Evolutionary conservation across 2,329 filamentous ascomycete species (phyloP).

Genomic region (Venturia asperata): DNA sequence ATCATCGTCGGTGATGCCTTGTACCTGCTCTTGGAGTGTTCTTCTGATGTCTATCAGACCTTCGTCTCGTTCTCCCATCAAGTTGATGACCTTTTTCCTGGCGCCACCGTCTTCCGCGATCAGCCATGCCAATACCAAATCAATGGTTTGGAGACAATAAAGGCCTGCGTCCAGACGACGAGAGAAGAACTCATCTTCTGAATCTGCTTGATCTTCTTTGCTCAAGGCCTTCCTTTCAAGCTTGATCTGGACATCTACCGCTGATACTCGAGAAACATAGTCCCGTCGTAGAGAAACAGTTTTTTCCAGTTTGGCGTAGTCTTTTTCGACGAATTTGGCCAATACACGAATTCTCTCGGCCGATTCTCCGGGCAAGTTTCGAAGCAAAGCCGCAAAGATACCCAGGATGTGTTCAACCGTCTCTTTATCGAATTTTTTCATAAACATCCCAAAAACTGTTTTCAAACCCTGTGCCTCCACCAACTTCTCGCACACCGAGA

Average conservation of each 20-base stretch:
- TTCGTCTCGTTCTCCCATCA: slow-evolving; percentile 64
- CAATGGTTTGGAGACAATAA: slow-evolving; percentile 74
- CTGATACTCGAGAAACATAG: slow-evolving; percentile 56
- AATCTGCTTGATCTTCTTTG: slow-evolving; percentile 53
- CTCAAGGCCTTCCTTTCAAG: slow-evolving; percentile 49
- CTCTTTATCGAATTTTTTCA: slow-evolving; percentile 65
- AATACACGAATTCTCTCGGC: slow-evolving; percentile 72
- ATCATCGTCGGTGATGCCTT: slow-evolving; percentile 49
- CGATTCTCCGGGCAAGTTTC: slow-evolving; percentile 69
- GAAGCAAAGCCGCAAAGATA: slow-evolving; percentile 76
- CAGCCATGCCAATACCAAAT: slow-evolving; percentile 83
- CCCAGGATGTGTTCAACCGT: slow-evolving; percentile 74
- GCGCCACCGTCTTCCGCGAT: slow-evolving; percentile 81
- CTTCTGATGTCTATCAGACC: slow-evolving; percentile 53
- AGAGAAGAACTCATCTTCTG: slow-evolving; percentile 66
- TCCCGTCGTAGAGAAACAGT: slow-evolving; percentile 65
- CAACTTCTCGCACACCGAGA: slow-evolving; percentile 63
- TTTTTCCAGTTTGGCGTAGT: slow-evolving; percentile 76
- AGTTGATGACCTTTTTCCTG: slow-evolving; percentile 52
- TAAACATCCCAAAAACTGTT: slow-evolving; percentile 77
- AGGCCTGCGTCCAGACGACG: slow-evolving; percentile 75
- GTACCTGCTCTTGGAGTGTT: slow-evolving; percentile 64
- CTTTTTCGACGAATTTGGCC: slow-evolving; percentile 92
- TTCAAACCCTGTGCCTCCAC: slow-evolving; percentile 82
- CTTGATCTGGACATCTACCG: slow-evolving; percentile 57